Base-by-base conservation (phyloP, 2,329 filamentous ascomycete species). In the Thelonectria discophora region DNA sequence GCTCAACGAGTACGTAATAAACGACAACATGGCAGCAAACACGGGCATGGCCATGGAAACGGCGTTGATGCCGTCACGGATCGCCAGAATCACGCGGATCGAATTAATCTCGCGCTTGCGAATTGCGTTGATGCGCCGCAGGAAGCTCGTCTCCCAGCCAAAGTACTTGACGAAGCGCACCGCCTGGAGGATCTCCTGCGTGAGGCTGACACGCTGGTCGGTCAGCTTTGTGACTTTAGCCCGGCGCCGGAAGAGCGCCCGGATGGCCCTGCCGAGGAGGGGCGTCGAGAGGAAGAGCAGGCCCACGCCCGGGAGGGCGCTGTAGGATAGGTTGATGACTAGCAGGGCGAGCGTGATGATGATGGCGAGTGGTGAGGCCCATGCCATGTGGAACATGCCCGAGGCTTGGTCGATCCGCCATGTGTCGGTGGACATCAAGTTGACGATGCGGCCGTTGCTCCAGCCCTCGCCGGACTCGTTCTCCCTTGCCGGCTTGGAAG, bases 371-470 rank as follows among this genome's bases (percentile, higher is more conserved):
- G 52, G 52, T 3, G 58, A 34, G 5, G 39, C 37, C 58, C 58
- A 60, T 2, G 53, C 3, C 51, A 55, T 50, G 46, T 60, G 58
- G 30, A 60, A 55, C 58, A 54, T 49, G 27, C 34, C 52, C 2
- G 50, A 60, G 8, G 51, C 58, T 11, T 60, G 46, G 47, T 60
- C 46, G 20, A 60, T 60, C 17, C 58, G 58, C 43, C 43, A 49
- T 11, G 58, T 60, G 18, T 60, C 58, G 1, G 47, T 48, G 2
- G 51, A 51, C 58, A 60, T 60, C 11, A 56, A 24, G 46, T 60
- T 61, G 47, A 57, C 47, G n/a, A 57, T 57, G 11, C 39, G 30
- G 2, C 55, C 55, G 32, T 57, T 57, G 39, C 27, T 37, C 46
- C 55, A 57, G 20, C 55, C 46, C 6, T 37, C 20, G 11, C 34